Evolutionary conservation across 345 rosid genomes (phyloP).

Genomic region (Arabidopsis thaliana): TAIR10.1 NC_003075.7:8617501-8618000

Average conservation of each 20-base stretch:
- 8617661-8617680: conserved; percentile 39
- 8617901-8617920: conserved; percentile 5
- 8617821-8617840: conserved; percentile 64
- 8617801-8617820: conserved; percentile 49
- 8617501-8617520: conserved; percentile 48
- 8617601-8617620: conserved; percentile 6
- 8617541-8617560: conserved; percentile 54
- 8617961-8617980: conserved; percentile 31
- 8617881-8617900: neutral
- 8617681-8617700: conserved; percentile 68
- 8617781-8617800: neutral
- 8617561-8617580: conserved; percentile 59
- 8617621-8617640: neutral
- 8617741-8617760: neutral
- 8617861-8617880: conserved; percentile 44
- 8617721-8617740: conserved; percentile 53
- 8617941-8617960: neutral
- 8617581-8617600: conserved; percentile 62
- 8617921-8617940: conserved; percentile 17
- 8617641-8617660: neutral
- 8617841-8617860: conserved; percentile 63
- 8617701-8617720: conserved; percentile 56
- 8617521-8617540: conserved; percentile 57
- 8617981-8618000: conserved; percentile 1
- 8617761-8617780: neutral